Percentiles rank a stretch among this genome's conserved stretches.
Conservation (phyloP, 805 yeast species). For the Yamadazyma scolyti region DNA sequence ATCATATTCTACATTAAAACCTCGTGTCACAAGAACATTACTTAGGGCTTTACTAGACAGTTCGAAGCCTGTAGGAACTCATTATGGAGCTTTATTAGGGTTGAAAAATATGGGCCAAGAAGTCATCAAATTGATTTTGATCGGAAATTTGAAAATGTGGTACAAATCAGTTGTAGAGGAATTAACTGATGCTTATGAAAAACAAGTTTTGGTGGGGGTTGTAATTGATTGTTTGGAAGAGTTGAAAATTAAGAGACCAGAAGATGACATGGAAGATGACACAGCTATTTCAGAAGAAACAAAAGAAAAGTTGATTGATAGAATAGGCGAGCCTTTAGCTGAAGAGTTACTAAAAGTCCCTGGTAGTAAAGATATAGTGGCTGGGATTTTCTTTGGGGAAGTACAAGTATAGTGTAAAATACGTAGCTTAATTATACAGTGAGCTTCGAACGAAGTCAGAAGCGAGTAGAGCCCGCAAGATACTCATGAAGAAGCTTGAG, state of each 20-base stretch:
- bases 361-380: slow-evolving; percentile 48
- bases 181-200: slow-evolving; percentile 42
- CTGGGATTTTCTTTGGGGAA: slow-evolving; percentile 77
- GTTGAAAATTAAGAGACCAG: slow-evolving; percentile 27
- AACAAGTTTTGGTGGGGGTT: slow-evolving; percentile 41
- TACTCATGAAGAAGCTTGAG: too few species aligned
- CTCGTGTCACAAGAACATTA: slow-evolving; percentile 90
- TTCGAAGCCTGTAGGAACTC: slow-evolving; percentile 80
- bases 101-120: slow-evolving; percentile 81
- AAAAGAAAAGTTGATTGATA: slow-evolving; percentile 43
- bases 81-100: slow-evolving; percentile 88
- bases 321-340: slow-evolving; percentile 62
- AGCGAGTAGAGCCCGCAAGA: too few species aligned
- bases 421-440: background rate
- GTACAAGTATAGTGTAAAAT: slow-evolving; percentile 17
- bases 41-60: slow-evolving; percentile 87
- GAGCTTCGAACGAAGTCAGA: too few species aligned
- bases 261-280: slow-evolving; percentile 25
- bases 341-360: slow-evolving; percentile 43
- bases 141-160: slow-evolving; percentile 88
- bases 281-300: slow-evolving; percentile 29
- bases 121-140: slow-evolving; percentile 74
- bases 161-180: slow-evolving; percentile 50
- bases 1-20: slow-evolving; percentile 83
- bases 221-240: slow-evolving; percentile 53